Base-by-base conservation (phyloP, 176 grass and related monocot species). In the Avena atlantica region DNA sequence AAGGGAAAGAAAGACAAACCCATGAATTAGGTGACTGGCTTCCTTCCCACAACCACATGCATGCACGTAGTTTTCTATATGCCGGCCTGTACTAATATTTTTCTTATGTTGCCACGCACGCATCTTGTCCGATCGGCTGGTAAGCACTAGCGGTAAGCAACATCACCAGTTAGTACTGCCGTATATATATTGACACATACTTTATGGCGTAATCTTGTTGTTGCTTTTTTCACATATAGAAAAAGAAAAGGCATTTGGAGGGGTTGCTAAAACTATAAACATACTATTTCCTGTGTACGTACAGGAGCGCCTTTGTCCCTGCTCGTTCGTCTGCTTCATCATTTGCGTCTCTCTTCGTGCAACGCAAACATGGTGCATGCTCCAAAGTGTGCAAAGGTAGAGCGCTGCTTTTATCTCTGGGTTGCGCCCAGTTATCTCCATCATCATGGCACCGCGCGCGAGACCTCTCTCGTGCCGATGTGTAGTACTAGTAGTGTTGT, bases 401-500 rank as follows among this genome's bases (percentile, higher is more conserved):
- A 74, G 70, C 27, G 45, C 49, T 61, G 12, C 89, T 88, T 91
- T 91, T 91, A 76, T 88, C 89, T 91, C 89, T 63, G 89, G 89
- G 89, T 88, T 85, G 86, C 81, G 87, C 89, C 56, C 85, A 84
- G 86, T 76, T 83, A 66, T 88, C 53, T 19, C 51, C 86, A 83
- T 87, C 81, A 91, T 91, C 77, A 83, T 83, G 29, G 73, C 61
- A 2, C 42, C 72, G 72, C 79, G 70, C 72, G 72, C 79, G 70
- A 81, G 69, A 36, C 15, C 61, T 31, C 31, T 31, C 2, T 53
- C 52, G 24, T 51, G 49, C 83, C 70, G 17, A 2, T 36, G 83
- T 12, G 51, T 47, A 65, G 62, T 64, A 31, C 23, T 31, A 34
- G 65, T 68, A 27, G 25, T 25, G 25, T 25, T 62, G 2, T 73